Evolutionary conservation across 1,139 yeast species (phyloP), one percentile per base, ranked within the genome.

Genomic region (Keqinozyma sinolaborantium): DNA sequence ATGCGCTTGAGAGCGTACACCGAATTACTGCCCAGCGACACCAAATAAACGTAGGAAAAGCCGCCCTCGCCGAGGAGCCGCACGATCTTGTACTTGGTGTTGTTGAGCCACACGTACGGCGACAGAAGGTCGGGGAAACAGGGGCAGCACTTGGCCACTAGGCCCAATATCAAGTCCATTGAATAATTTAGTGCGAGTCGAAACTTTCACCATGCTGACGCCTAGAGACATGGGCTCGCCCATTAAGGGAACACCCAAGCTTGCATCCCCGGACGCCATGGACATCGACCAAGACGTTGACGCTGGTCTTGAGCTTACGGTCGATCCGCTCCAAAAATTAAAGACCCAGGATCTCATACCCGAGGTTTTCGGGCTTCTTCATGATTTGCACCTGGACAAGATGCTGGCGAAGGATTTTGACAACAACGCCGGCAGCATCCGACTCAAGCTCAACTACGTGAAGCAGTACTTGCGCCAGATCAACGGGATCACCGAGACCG

Each of bases 51-150:
- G 48, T 83, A 87, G 2, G 95, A 81, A 50, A 84, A 84, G 5
- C 95, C 95, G 2, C 95, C 95, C 59, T 88, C 97, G 7, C 95
- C 95, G 5, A 90, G 60, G 14, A 90, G 68, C 39, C 77, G 73
- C 30, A 78, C 60, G n/a, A 90, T 82, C 40, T 58, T 64, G 53
- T 76, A 79, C 27, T 55, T 57, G 24, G 60, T 55, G 38, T 63
- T 71, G 47, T 79, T 77, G 39, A 81, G 68, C n/a, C 61, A 43
- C 5, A 79, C 52, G 9, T 60, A 62, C 0, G 83, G 83, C 6
- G 66, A 53, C 26, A 70, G 41, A 29, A 68, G 34, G 29, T 51
- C 56, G 2, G 73, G 73, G 24, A 67, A 42, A 40, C 75, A 69
- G 14, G 77, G 68, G 24, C 70, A 56, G 39, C 73, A 67, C 20